Conservation (phyloP, 345 rosid genomes). For the Turnera subulata region DNA sequence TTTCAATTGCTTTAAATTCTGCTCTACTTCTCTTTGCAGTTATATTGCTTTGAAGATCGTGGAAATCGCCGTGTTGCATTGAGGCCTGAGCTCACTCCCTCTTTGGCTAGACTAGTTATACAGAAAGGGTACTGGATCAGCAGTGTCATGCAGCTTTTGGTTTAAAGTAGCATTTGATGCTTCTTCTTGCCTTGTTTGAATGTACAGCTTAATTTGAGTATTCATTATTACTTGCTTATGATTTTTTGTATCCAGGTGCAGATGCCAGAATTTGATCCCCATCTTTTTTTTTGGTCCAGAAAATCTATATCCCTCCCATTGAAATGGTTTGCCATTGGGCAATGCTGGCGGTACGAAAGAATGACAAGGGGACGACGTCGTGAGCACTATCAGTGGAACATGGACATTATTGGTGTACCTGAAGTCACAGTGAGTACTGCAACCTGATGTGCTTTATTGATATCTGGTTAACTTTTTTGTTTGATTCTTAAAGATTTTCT, state of each 20-base stretch:
- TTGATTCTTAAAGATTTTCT: no score
- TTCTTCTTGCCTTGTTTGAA: constrained; percentile 1
- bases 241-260: constrained; percentile 51
- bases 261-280: constrained; percentile 64
- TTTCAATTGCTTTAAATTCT: neutral
- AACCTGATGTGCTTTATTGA: constrained; percentile 8
- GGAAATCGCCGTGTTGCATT: constrained; percentile 96
- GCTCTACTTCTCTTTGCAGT: constrained; percentile 35
- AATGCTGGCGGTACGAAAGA: constrained; percentile 97
- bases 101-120: constrained; percentile 86
- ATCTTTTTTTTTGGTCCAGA: constrained; percentile 68
- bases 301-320: constrained; percentile 83
- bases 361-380: constrained; percentile 97
- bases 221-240: constrained; percentile 27
- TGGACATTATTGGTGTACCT: constrained; percentile 95
- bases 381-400: constrained; percentile 98
- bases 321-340: constrained; percentile 96
- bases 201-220: neutral
- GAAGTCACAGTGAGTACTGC: constrained; percentile 60
- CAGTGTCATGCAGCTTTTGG: neutral
- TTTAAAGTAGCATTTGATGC: neutral
- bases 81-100: constrained; percentile 98
- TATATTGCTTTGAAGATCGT: constrained; percentile 90
- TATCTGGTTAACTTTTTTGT: neutral
- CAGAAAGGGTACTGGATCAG: constrained; percentile 76